A percentile compares a stretch with the other conserved stretches of the same genome.
These are phyloP conservation scores for Eremothecium coryli DNA, from an alignment of 1,139 yeast genomes.

Conservation along the genomic window DNA sequence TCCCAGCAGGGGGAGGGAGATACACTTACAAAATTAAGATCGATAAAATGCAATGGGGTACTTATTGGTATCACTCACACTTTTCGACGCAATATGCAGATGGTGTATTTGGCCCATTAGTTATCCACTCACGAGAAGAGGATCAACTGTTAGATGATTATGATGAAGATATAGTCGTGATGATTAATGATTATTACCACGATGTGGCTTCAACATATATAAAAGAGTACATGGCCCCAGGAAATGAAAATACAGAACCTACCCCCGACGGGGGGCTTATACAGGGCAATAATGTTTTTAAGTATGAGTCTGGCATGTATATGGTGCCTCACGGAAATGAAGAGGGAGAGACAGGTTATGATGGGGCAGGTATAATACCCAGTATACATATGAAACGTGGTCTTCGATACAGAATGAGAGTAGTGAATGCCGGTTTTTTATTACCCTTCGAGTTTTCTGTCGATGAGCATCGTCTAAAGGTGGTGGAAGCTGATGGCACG, in stretches of 20 bases:
- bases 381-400: conserved; percentile 38
- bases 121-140: conserved; percentile 36
- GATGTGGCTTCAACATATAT: conserved; percentile 33
- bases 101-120: conserved; percentile 49
- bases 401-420: conserved; percentile 41
- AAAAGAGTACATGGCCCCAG: conserved; percentile 33
- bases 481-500: conserved; percentile 69
- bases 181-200: conserved; percentile 46
- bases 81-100: conserved; percentile 49
- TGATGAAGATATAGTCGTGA: conserved; percentile 42
- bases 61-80: conserved; percentile 58
- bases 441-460: conserved; percentile 45
- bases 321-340: conserved; percentile 13
- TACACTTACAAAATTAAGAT: conserved; percentile 45
- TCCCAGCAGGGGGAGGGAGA: conserved; percentile 44
- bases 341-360: conserved; percentile 8
- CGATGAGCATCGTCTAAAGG: conserved; percentile 45
- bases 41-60: conserved; percentile 41
- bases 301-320: conserved; percentile 24
- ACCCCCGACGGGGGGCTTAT: conserved; percentile 42
- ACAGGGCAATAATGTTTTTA: conserved; percentile 40
- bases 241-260: conserved; percentile 47
- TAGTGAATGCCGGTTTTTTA: conserved; percentile 48
- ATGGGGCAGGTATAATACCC: conserved; percentile 20
- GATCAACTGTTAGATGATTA: conserved; percentile 35